Percentiles rank a stretch among this genome's conserved stretches.
phyloP scores from a whole-genome alignment of 192 early-diverging fungal species.

The Funneliformis geosporum region DNA sequence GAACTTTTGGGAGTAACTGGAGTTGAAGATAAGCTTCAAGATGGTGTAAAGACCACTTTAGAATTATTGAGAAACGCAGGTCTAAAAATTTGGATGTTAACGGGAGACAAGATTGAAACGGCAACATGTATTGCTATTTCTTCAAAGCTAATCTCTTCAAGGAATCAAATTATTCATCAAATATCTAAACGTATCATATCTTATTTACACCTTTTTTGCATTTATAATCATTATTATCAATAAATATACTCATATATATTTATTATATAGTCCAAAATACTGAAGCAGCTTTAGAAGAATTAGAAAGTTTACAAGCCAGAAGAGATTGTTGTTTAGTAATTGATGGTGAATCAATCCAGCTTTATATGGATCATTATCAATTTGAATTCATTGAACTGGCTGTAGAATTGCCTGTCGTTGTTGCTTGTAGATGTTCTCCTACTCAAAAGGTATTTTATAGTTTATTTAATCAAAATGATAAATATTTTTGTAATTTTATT shows the following conservation, averaged over 20 bases:
- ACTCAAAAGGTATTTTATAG: conserved; percentile 75
- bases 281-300: conserved; percentile 62
- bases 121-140: conserved; percentile 95
- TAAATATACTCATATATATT: not conserved
- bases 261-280: conserved; percentile 44
- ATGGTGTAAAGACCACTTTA: conserved; percentile 85
- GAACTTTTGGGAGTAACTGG: conserved; percentile 92
- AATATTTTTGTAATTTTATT: not conserved
- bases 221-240: not conserved
- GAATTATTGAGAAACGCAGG: conserved; percentile 90
- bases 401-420: conserved; percentile 77
- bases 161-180: conserved; percentile 84
- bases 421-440: conserved; percentile 94
- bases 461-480: not conserved
- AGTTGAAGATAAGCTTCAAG: conserved; percentile 95
- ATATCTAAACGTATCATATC: conserved; percentile 64
- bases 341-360: conserved; percentile 88
- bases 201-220: not conserved
- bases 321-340: conserved; percentile 83
- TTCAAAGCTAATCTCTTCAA: conserved; percentile 80
- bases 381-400: conserved; percentile 83
- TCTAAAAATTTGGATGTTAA: conserved; percentile 96
- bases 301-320: conserved; percentile 71
- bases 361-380: conserved; percentile 71
- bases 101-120: conserved; percentile 97